Evolutionary conservation across 306 rosid genomes (phyloP).

Genomic region (Vigna radiata): DNA sequence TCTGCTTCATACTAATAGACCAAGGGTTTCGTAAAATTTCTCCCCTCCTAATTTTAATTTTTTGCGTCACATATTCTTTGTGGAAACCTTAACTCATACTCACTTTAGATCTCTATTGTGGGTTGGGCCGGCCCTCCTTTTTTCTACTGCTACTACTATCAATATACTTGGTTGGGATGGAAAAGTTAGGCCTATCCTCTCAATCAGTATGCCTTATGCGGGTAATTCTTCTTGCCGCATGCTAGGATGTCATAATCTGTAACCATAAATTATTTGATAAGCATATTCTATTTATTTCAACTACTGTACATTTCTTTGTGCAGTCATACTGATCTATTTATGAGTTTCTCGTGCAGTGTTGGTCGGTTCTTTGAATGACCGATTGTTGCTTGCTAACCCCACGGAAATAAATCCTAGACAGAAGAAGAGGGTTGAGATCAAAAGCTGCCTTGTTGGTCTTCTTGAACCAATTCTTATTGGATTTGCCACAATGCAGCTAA

Average conservation of each 20-base stretch:
- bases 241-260: conserved; percentile 29
- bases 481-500: conserved; percentile 94
- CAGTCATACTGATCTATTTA: conserved; percentile 44
- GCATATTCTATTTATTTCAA: neutral
- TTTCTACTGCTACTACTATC: conserved; percentile 85
- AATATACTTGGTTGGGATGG: conserved; percentile 98
- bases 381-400: conserved; percentile 86
- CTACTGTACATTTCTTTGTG: neutral
- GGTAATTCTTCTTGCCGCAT: conserved; percentile 58
- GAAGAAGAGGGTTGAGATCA: conserved; percentile 86
- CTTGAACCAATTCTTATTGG: conserved; percentile 98
- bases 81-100: conserved; percentile 68
- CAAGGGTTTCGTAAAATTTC: neutral
- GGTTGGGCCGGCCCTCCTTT: conserved; percentile 98
- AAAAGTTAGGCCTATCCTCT: conserved; percentile 85
- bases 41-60: conserved; percentile 19
- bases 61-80: conserved; percentile 39
- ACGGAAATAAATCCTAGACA: conserved; percentile 95
- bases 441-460: conserved; percentile 97
- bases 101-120: conserved; percentile 93
- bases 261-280: conserved; percentile 22
- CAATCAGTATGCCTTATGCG: conserved; percentile 82
- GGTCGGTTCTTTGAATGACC: conserved; percentile 88
- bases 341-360: conserved; percentile 67
- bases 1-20: neutral